phyloP scores from a whole-genome alignment of 495 filamentous ascomycete species.

The Aspergillus mulundensis region DNA sequence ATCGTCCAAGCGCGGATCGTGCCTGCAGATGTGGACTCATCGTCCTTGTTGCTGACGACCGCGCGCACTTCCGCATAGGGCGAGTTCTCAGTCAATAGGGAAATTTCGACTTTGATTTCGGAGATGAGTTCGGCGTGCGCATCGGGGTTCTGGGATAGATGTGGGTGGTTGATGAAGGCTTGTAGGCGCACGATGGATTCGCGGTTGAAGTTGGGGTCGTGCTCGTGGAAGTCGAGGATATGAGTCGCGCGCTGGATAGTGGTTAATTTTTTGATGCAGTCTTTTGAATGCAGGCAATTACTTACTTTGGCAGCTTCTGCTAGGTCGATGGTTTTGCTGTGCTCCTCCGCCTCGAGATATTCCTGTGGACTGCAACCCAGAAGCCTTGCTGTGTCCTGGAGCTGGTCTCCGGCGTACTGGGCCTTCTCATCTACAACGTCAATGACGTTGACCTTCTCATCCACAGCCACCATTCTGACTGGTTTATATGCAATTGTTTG shows the following conservation, averaged over 20 bases:
- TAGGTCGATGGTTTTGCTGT: neutral
- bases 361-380: neutral
- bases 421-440: neutral
- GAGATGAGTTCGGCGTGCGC: neutral
- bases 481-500: no score
- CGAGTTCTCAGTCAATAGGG: slow-evolving; percentile 18
- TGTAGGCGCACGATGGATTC: neutral
- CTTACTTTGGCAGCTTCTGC: neutral
- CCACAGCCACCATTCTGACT: no score
- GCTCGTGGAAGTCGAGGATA: neutral
- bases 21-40: slow-evolving; percentile 59
- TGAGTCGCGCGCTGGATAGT: neutral
- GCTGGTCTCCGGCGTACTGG: neutral
- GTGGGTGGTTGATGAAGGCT: neutral
- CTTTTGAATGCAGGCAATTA: neutral
- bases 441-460: no score
- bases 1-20: slow-evolving; percentile 21
- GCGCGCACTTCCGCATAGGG: slow-evolving; percentile 46
- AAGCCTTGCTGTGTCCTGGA: neutral
- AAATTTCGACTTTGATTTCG: no score
- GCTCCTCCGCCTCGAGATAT: neutral
- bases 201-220: neutral
- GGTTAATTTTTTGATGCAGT: neutral
- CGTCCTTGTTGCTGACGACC: slow-evolving; percentile 37
- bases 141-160: neutral